Evolutionary conservation across 768 basidiomycete genomes (phyloP), one percentile per base, ranked within the genome.

Genomic region (Coprinopsis sp.): DNA sequence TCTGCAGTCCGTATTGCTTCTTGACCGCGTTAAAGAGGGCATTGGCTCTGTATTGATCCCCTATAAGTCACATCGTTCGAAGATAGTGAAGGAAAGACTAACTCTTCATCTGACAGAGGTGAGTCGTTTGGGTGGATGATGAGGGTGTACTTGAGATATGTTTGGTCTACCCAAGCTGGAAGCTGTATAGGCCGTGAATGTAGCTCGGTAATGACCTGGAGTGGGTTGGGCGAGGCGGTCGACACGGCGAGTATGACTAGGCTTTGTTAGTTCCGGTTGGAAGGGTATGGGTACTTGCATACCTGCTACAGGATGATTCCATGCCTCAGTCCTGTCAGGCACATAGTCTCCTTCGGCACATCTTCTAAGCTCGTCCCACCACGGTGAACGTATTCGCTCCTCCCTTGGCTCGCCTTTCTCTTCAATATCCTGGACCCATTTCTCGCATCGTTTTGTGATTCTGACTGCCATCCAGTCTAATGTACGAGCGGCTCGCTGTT

Each of bases 221-320:
- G 61, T 3, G 90, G 89, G 59, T 92, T 92, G 2, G 83, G 77
- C 0, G 87, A 76, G n/a, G 74, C 77, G 1, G 90, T 91, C 16
- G 90, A 90, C 1, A 88, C 87, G 19, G 87, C 89, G 37, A 86
- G 64, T 44, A 92, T 82, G 44, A 91, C 90, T 92, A 55, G 25
- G 4, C 27, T 30, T 6, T 10, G 13, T 42, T 10, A 42, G 27
- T 36, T 28, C 39, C 37, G 37, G 30, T 46, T 10, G 27, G 22
- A 37, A 34, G 47, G 18, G 27, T 51, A 49, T 44, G 28, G 56
- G 23, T 30, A 38, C 11, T n/a, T 33, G 74, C 86, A 48, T 58
- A 91, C 90, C 65, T 19, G 90, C 81, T 37, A 82, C 78, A 39
- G 90, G 90, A 65, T 92, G 90, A 57, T 91, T 92, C 90, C 90